Base-by-base conservation (phyloP, 208 protist species). In the Trypanosoma cruzi region DNA sequence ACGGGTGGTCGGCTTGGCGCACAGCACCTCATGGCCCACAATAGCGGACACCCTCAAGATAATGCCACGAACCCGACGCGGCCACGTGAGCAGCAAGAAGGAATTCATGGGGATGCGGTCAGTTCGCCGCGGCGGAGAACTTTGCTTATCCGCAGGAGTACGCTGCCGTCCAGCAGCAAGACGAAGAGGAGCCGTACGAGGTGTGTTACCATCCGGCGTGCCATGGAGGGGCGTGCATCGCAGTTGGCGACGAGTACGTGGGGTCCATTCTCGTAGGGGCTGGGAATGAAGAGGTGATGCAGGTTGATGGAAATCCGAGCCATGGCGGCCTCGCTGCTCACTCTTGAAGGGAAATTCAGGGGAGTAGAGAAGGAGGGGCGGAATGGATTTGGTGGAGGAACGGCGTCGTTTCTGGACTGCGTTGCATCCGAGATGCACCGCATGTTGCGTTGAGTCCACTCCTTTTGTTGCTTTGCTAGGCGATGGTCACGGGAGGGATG, bases 171-270 rank as follows among this genome's bases (percentile, higher is more conserved):
- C 48, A 58, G 14, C 54, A 58, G 10, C 18, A 31, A 16, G 34
- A 61, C 5, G 56, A 61, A 40, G 28, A 46, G 14, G 2, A 61
- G 46, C n/a, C n/a, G n/a, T 48, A 61, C 36, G 56, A 48, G 4
- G 56, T n/a, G n/a, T 44, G 28, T 46, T 13, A 61, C 3, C 54
- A 58, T 37, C 6, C 3, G 22, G 31, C 14, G 29, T 34, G 13
- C 14, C 44, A 32, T 31, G 42, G 55, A 42, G 26, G 46, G 31
- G 22, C 37, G 34, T 53, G 62, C 53, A 37, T 7, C 40, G 32
- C 48, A 13, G 40, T 13, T n/a, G 68, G 24, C n/a, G 70, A 65
- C 18, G 63, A 55, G 50, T 82, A 82, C 63, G 66, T 68, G 8
- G 48, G 40, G 22, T 32, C 31, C 3, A 49, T 58, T 49, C 58